These are phyloP conservation scores for Tothia fuscella DNA, from an alignment of 2,329 filamentous ascomycete genomes.

Conservation along the genomic window DNA sequence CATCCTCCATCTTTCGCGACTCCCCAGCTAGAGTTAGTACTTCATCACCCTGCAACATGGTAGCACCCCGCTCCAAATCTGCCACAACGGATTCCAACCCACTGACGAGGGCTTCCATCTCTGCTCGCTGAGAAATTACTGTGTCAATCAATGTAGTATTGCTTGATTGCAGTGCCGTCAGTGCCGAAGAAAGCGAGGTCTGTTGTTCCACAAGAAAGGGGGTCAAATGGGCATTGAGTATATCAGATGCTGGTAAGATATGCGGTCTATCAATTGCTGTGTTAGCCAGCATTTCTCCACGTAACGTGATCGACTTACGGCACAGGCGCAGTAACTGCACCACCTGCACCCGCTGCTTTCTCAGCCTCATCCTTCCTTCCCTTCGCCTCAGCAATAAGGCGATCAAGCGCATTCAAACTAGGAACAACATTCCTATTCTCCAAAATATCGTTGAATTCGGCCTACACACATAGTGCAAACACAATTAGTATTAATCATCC, in stretches of 20 bases:
- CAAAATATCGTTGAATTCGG: constrained; percentile 50
- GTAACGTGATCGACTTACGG: no score
- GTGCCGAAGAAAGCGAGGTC: constrained; percentile 35
- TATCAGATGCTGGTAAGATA: constrained; percentile 42
- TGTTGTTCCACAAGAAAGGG: constrained; percentile 43
- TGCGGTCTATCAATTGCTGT: constrained; percentile 45
- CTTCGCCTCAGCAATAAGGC: constrained; percentile 46
- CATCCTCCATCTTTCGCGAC: constrained; percentile 6
- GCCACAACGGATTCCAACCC: constrained; percentile 43
- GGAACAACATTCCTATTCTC: constrained; percentile 43
- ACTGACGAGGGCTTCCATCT: constrained; percentile 44
- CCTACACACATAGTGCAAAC: constrained; percentile 17
- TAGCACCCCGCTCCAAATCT: constrained; percentile 42
- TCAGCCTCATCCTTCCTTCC: constrained; percentile 35
- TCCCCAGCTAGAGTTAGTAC: constrained; percentile 5
- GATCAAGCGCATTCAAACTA: constrained; percentile 49
- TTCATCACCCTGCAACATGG: constrained; percentile 23
- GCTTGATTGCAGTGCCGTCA: constrained; percentile 37
- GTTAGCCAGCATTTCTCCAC: constrained; percentile 6
- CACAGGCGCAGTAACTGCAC: constrained; percentile 18
- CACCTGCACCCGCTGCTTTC: constrained; percentile 23
- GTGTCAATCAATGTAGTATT: constrained; percentile 42
- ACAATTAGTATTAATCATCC: no score
- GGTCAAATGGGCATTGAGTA: constrained; percentile 47
- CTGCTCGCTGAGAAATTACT: constrained; percentile 41